Conservation (phyloP, 306 rosid species). For the Fragaria vesca region DNA sequence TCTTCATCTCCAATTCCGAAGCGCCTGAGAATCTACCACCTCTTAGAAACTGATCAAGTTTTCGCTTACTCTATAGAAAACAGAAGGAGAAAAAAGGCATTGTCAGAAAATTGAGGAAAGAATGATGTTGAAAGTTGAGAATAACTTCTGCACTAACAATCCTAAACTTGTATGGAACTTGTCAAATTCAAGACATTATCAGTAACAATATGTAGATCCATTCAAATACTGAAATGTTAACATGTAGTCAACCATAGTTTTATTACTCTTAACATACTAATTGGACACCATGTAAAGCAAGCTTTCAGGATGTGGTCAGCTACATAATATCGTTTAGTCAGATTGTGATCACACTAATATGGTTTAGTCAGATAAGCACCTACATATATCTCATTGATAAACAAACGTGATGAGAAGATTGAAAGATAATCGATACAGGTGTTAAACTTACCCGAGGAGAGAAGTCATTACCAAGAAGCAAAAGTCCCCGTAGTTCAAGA, state of each 20-base stretch:
- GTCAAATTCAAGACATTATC: neutral
- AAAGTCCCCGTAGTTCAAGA: neutral
- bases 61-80: constrained; percentile 26
- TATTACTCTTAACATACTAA: neutral
- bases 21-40: neutral
- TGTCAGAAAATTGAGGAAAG: neutral
- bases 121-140: neutral
- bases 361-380: neutral
- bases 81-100: neutral
- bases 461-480: constrained; percentile 19
- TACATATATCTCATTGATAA: neutral
- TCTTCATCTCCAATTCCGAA: neutral
- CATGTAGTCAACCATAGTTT: neutral
- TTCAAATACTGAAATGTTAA: neutral
- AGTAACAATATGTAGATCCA: neutral
- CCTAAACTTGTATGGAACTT: neutral
- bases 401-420: neutral
- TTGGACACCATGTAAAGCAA: neutral
- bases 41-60: constrained; percentile 12
- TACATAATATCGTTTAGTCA: neutral
- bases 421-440: neutral
- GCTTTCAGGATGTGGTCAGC: neutral
- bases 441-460: constrained; percentile 27
- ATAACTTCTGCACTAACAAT: neutral
- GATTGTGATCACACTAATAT: neutral